Percentiles rank a stretch among this genome's conserved stretches.
phyloP scores from a whole-genome alignment of 208 protist genomes.

The Acanthamoeba sp. region DNA sequence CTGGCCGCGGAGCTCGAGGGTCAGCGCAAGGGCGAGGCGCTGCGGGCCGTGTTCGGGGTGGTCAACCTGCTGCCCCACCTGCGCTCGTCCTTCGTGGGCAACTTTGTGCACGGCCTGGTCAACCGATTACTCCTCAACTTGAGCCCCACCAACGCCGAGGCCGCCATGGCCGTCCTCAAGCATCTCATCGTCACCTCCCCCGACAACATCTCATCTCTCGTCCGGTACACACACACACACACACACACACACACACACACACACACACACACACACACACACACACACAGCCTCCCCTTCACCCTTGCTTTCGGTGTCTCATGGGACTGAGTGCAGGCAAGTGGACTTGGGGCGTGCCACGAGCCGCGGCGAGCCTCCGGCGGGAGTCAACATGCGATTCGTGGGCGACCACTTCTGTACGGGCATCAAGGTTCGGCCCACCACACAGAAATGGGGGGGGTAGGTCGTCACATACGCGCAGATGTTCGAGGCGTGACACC shows the following conservation, averaged over 20 bases:
- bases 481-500: no score
- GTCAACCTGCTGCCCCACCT: neutral
- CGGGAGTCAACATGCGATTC: constrained; percentile 30
- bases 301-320: neutral
- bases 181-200: neutral
- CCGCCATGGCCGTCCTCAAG: neutral
- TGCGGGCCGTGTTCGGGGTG: neutral
- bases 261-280: neutral
- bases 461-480: no score
- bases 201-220: neutral
- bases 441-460: no score
- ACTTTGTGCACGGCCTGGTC: neutral
- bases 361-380: neutral
- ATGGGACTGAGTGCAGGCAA: neutral
- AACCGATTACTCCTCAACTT: neutral
- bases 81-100: neutral
- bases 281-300: neutral
- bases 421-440: constrained; percentile 1
- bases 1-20: neutral
- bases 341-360: neutral
- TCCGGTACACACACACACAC: neutral
- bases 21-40: neutral
- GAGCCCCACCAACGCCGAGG: neutral
- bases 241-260: no score
- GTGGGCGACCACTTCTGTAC: constrained; percentile 57